Evolutionary conservation across 495 filamentous ascomycete species (phyloP).

Genomic region (Xylaria grammica): DNA sequence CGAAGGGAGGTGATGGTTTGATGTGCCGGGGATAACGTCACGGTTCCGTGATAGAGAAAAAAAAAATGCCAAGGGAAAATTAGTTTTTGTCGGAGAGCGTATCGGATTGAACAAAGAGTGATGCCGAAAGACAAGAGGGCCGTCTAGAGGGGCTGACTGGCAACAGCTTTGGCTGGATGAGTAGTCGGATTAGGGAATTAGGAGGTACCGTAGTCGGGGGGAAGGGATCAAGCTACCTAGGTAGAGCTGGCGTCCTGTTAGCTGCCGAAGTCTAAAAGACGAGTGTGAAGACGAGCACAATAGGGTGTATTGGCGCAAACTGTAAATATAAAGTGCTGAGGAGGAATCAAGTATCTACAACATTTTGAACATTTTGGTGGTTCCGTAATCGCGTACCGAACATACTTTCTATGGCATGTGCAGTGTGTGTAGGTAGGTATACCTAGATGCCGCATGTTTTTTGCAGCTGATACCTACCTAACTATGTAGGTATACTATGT

Average conservation of each 20-base stretch:
- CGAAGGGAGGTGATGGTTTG: slow-evolving; percentile 9
- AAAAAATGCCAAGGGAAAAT: slow-evolving; percentile 12
- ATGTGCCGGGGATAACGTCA: slow-evolving; percentile 17
- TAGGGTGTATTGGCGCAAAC: slow-evolving; percentile 13
- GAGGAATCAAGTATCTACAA: no score
- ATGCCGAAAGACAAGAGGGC: background rate
- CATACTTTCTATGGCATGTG: no score
- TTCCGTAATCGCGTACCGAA: no score
- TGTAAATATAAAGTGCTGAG: no score
- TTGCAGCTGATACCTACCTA: no score
- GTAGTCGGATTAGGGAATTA: background rate
- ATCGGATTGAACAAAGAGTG: background rate
- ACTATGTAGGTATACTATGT: no score
- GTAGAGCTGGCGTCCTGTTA: background rate
- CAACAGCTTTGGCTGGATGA: no score
- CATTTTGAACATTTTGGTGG: no score
- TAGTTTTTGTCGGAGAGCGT: slow-evolving; percentile 5
- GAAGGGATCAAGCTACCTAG: slow-evolving; percentile 10
- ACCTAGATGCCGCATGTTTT: no score
- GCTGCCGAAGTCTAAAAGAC: background rate
- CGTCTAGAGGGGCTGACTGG: background rate
- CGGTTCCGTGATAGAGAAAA: slow-evolving; percentile 9
- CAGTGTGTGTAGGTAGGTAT: no score
- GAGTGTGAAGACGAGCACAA: background rate
- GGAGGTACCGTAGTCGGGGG: background rate